Base-by-base conservation (phyloP, 2,329 filamentous ascomycete species). In the Penicillium sp. region DNA sequence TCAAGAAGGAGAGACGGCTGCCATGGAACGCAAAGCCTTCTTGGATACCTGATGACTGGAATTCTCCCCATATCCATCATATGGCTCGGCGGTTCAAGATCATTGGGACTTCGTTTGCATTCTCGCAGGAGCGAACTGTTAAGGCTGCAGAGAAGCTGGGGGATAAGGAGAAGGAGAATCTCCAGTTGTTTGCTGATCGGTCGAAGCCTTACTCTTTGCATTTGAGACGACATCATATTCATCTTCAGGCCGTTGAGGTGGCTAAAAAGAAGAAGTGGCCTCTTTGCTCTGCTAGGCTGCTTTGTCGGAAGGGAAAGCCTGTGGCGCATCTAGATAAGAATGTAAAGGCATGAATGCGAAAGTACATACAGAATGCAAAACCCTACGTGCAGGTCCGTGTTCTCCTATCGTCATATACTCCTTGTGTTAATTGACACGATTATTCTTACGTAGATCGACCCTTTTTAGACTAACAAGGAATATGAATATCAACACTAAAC, bases 21-120 rank as follows among this genome's bases (percentile, higher is more conserved):
- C 64, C 63, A 4, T 66, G 64, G 64, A 58, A 58, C 45, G 54
- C 54, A 6, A 64, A 60, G 33, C 62, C 59, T 0, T 43, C 58
- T 19, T 66, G 64, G 64, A 52, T 55, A 7, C 54, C 54, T 1
- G 62, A 61, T 7, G 56, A 63, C 35, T 67, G 62, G 64, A 56
- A 67, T 53, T 67, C 64, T 3, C 33, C 59, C 9, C 46, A 64
- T 51, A 47, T 67, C 23, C 64, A 67, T 31, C 57, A 56, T 33
- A 56, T 61, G 31, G 64, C 63, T 9, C 57, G 56, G 48, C 49
- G 40, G 35, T 64, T 64, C 54, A 67, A 67, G 42, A 66, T 67
- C 10, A 64, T 67, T 27, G 63, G 65, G 15, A 66, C 65, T 25
- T 67, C 62, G 0, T 67, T 66, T 51, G 65, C 65, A 0, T 67